Evolutionary conservation across 1,284 basidiomycete genomes (phyloP).

Genomic region (Meripilus lineatus): DNA sequence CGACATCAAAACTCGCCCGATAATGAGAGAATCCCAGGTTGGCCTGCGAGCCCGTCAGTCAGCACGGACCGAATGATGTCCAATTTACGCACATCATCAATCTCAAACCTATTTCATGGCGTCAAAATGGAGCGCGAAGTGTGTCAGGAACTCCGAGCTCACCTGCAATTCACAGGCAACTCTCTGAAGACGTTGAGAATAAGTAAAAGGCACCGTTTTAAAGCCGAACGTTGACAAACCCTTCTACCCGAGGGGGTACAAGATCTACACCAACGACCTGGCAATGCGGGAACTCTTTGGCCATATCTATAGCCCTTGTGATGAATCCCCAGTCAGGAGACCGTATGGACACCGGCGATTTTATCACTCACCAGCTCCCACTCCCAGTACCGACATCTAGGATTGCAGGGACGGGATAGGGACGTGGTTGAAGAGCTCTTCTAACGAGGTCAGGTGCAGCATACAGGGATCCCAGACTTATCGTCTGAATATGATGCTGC

Average conservation of each 20-base stretch:
- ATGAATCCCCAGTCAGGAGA: constrained; percentile 2
- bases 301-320: constrained; percentile 31
- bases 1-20: constrained; percentile 25
- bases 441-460: constrained; percentile 27
- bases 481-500: constrained; percentile 29
- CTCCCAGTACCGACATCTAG: constrained; percentile 32
- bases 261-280: constrained; percentile 31
- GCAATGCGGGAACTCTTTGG: constrained; percentile 29
- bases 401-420: constrained; percentile 22
- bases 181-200: constrained; percentile 14
- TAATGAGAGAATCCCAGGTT: constrained; percentile 32
- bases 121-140: not conserved
- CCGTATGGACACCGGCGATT: not conserved
- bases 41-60: constrained; percentile 19
- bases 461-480: constrained; percentile 26
- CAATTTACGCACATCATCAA: constrained; percentile 25
- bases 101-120: constrained; percentile 25
- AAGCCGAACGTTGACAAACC: constrained; percentile 14
- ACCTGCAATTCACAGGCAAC: constrained; percentile 30
- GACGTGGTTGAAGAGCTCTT: constrained; percentile 25
- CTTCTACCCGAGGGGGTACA: constrained; percentile 24
- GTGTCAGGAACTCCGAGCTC: constrained; percentile 8
- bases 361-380: constrained; percentile 27
- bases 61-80: constrained; percentile 2
- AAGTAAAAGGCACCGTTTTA: not conserved